Base-by-base conservation (phyloP, 208 protist genomes). In the Leishmania turanica region DNA sequence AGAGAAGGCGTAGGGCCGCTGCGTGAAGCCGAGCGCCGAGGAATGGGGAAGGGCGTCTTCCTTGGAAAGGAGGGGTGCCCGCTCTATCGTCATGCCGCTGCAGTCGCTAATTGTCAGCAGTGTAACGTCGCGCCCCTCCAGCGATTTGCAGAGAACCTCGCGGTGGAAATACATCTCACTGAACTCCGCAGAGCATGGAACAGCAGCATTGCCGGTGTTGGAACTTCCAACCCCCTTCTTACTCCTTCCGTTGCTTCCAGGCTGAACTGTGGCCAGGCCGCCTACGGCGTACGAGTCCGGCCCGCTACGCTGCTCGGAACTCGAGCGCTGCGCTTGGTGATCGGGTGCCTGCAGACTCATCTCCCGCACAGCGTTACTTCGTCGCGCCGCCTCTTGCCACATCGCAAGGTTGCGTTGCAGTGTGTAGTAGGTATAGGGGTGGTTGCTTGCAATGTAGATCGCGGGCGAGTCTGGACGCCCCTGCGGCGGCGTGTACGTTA, bases 371-470 rank as follows among this genome's bases (percentile, higher is more conserved):
- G 74, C 53, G 66, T 77, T 82, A 62, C 82, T 77, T 65, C 68
- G 72, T 11, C 58, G 72, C 54, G 84, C 86, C 31, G 68, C 49
- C 75, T 79, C 77, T 80, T 91, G 87, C 94, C 94, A 97, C n/a
- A 72, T 73, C 17, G 73, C 34, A 65, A 97, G 81, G 72, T 95
- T 87, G 53, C 90, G 84, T 79, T 96, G 89, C 75, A 97, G 80
- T 13, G 88, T 91, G 27, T 66, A 78, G 86, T 96, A 98, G 9
- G 92, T 87, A 87, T 99, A 98, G 2, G 97, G 97, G 82, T 98
- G 96, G 71, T 96, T 98, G 84, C 96, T 98, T 19, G 96, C 96
- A 77, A 99, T 94, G 89, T 95, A 98, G 1, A 94, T 92, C 21
- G 92, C 88, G 21, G 83, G 77, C 71, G 87, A 89, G 64, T 91